Conservation (phyloP, 2,329 filamentous ascomycete genomes). For the Aspergillus thermomutatus region DNA sequence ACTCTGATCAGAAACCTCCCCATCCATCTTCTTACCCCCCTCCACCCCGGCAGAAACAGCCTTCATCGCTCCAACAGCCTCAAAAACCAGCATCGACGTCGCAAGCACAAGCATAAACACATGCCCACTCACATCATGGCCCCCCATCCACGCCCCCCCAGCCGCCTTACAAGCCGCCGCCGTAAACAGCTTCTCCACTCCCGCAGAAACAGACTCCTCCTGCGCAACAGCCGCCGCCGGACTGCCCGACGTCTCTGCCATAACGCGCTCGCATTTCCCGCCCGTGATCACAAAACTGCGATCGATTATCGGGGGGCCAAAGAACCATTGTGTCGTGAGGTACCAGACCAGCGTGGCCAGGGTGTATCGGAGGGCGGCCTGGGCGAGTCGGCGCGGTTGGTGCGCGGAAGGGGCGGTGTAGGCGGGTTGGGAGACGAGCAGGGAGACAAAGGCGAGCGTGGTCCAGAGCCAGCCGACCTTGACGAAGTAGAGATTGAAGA, state of each 20-base stretch:
- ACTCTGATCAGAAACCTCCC: slow-evolving; percentile 3
- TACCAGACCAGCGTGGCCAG: slow-evolving; percentile 77
- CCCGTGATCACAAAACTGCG: slow-evolving; percentile 85
- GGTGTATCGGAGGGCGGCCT: slow-evolving; percentile 65
- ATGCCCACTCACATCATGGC: slow-evolving; percentile 93
- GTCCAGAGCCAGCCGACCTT: slow-evolving; percentile 96
- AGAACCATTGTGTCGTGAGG: slow-evolving; percentile 92
- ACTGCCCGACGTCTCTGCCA: slow-evolving; percentile 41
- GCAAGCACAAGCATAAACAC: slow-evolving; percentile 88
- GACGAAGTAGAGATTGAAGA: slow-evolving; percentile 91
- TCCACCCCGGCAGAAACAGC: slow-evolving; percentile 47
- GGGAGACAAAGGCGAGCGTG: slow-evolving; percentile 67
- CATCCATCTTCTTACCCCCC: slow-evolving; percentile 32
- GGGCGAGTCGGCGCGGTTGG: slow-evolving; percentile 47
- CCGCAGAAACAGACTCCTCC: slow-evolving; percentile 18
- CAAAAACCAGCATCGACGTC: slow-evolving; percentile 76
- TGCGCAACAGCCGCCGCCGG: not conserved
- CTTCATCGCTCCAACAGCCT: slow-evolving; percentile 59
- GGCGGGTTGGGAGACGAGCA: slow-evolving; percentile 66
- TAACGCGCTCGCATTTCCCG: slow-evolving; percentile 69
- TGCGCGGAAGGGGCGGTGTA: slow-evolving; percentile 44
- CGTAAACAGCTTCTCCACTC: slow-evolving; percentile 57
- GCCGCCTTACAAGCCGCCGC: slow-evolving; percentile 76
- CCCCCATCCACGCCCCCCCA: slow-evolving; percentile 84
- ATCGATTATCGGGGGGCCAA: slow-evolving; percentile 86